Evolutionary conservation across 2,329 filamentous ascomycete species (phyloP).

Genomic region (Orbilia brochopaga): DNA sequence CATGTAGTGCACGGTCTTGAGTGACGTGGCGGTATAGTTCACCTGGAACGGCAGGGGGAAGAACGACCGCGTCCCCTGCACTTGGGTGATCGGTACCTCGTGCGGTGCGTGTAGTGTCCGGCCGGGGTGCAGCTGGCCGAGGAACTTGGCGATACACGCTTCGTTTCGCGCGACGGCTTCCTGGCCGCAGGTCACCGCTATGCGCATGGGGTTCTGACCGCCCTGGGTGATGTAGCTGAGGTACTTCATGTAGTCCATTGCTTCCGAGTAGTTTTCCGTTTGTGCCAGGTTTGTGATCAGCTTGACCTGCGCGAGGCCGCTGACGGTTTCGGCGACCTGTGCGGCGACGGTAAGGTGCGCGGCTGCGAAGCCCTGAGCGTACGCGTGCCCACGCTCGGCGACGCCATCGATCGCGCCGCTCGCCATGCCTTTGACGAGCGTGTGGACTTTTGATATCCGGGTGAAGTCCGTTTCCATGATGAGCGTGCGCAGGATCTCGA

Average conservation of each 20-base stretch:
- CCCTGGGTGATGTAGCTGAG: slow-evolving; percentile 48
- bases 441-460: slow-evolving; percentile 77
- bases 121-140: slow-evolving; percentile 64
- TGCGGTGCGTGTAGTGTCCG: slow-evolving; percentile 55
- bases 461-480: slow-evolving; percentile 89
- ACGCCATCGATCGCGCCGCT: slow-evolving; percentile 92
- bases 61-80: slow-evolving; percentile 71
- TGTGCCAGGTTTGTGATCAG: slow-evolving; percentile 74
- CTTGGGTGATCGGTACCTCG: slow-evolving; percentile 55
- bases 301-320: slow-evolving; percentile 87
- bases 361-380: slow-evolving; percentile 81
- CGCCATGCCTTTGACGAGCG: slow-evolving; percentile 82
- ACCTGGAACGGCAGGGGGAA: slow-evolving; percentile 97
- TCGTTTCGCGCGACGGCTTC: slow-evolving; percentile 76
- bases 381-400: slow-evolving; percentile 86
- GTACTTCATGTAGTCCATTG: slow-evolving; percentile 78
- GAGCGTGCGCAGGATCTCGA: slow-evolving; percentile 79
- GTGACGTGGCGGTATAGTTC: slow-evolving; percentile 83
- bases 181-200: slow-evolving; percentile 82
- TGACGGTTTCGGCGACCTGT: slow-evolving; percentile 66
- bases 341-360: slow-evolving; percentile 71
- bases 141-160: slow-evolving; percentile 72
- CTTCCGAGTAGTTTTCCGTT: slow-evolving; percentile 58
- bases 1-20: slow-evolving; percentile 84
- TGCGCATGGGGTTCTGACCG: slow-evolving; percentile 60